These are phyloP conservation scores for Xylariaceae sp. DNA, from an alignment of 2,329 filamentous ascomycete species.

Conservation along the genomic window DNA sequence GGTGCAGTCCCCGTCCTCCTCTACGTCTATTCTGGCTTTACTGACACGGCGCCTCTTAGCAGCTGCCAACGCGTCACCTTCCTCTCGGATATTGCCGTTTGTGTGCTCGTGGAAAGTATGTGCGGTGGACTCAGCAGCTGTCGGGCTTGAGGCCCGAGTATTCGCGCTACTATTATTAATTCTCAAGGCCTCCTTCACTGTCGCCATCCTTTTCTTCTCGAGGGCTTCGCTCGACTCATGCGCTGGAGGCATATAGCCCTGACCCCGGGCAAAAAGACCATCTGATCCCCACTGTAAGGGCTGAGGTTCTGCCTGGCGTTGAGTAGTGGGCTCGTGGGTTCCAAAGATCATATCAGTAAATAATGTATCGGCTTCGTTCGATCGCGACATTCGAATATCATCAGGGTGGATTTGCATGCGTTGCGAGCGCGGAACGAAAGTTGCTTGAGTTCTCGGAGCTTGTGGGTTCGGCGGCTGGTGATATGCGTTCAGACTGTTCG, in stretches of 20 bases:
- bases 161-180: constrained; percentile 53
- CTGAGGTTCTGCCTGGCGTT: constrained; percentile 34
- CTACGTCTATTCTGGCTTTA: constrained; percentile 42
- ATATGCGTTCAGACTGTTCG: constrained; percentile 18
- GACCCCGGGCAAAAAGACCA: constrained; percentile 52
- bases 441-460: constrained; percentile 19
- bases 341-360: constrained; percentile 42
- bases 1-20: constrained; percentile 40
- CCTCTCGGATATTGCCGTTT: constrained; percentile 29
- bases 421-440: constrained; percentile 17
- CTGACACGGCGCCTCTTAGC: constrained; percentile 52
- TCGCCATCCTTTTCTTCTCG: constrained; percentile 49
- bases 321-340: constrained; percentile 15
- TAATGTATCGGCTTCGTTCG: constrained; percentile 25
- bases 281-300: constrained; percentile 64
- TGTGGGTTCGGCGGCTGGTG: constrained; percentile 20
- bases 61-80: constrained; percentile 37
- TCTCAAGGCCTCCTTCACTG: constrained; percentile 50
- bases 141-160: constrained; percentile 55
- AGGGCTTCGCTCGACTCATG: constrained; percentile 54
- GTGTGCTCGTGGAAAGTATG: constrained; percentile 24
- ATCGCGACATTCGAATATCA: constrained; percentile 24
- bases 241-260: constrained; percentile 55
- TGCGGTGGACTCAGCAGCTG: constrained; percentile 25
- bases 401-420: constrained; percentile 18